These are phyloP conservation scores for Cephalotrichum gorgonifer DNA, from an alignment of 2,329 filamentous ascomycete genomes.

Conservation along the genomic window DNA sequence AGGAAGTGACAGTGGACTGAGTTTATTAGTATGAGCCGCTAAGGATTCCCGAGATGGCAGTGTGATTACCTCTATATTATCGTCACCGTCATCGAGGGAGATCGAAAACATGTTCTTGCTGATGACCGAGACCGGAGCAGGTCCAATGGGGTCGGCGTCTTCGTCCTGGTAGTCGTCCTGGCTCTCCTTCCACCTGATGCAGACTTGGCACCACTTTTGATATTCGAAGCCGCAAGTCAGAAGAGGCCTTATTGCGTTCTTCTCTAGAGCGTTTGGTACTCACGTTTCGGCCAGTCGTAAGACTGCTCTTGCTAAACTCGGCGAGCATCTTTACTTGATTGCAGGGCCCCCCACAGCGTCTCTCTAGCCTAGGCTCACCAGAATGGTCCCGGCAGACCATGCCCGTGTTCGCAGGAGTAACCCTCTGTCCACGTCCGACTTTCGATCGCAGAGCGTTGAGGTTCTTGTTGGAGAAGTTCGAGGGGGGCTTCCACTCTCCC, in stretches of 20 bases:
- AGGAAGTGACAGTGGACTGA: neutral
- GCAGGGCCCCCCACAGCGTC: conserved; percentile 21
- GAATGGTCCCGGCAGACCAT: conserved; percentile 26
- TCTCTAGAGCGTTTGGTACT: neutral
- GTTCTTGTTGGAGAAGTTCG: conserved; percentile 21
- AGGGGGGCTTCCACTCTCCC: conserved; percentile 22
- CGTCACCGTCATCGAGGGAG: neutral
- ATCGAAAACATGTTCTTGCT: neutral
- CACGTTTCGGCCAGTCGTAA: conserved; percentile 11
- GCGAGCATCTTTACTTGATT: conserved; percentile 14
- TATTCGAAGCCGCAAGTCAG: neutral
- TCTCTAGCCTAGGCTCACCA: conserved; percentile 13
- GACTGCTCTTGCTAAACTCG: conserved; percentile 19
- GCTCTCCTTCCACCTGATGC: conserved; percentile 10
- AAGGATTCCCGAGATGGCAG: neutral
- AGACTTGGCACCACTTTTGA: conserved; percentile 21
- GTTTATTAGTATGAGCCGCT: neutral
- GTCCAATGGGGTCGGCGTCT: neutral
- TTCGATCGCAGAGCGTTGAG: conserved; percentile 15
- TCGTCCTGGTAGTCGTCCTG: neutral
- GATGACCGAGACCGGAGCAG: neutral
- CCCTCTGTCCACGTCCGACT: conserved; percentile 2
- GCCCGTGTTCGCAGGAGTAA: conserved; percentile 20
- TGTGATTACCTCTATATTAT: neutral
- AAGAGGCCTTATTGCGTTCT: neutral